Evolutionary conservation across 441 rosid species (phyloP), one percentile per base, ranked within the genome.

Genomic region (Erodium trifolium): DNA sequence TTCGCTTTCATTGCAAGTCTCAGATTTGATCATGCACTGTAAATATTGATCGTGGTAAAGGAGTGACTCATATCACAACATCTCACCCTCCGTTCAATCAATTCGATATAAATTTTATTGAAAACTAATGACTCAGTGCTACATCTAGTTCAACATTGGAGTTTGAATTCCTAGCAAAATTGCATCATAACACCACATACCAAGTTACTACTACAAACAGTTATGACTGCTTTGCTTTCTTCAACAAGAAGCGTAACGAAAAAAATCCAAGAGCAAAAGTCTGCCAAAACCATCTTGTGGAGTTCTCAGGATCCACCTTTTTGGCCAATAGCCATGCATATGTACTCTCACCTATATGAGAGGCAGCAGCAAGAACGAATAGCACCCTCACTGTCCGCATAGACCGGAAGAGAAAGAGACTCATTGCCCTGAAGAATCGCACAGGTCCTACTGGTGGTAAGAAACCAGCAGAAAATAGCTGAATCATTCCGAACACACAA

Each of bases 261-360:
- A 84, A 82, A 4, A 80, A 0, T 57, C 96, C 97, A 9, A 94
- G 92, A 45, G 77, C 88, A 47, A 77, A 67, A 23, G 96, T 91
- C 79, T 89, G 99, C 96, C 92, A 89, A 77, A 89, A 89, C 99
- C 96, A 93, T 43, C 86, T 92, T 68, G 67, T 85, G 10, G 97
- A 88, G 73, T 94, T 91, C 7, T 65, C 81, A 5, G 93, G 92
- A 79, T 91, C 92, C 17, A 86, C 90, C 68, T 79, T 82, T 74
- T 77, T 87, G 10, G 99, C 92, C 53, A 94, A 72, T 43, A 12
- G 63, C 93, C 87, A 89, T 0, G 96, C 97, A 63, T 81, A 90
- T 34, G 79, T 63, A 18, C 72, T 93, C 82, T 94, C 96, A 6
- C 73, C 78, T 18, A 85, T 19, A 75, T 91, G 99, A 9, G 70